Evolutionary conservation across 441 rosid genomes (phyloP), one percentile per base, ranked within the genome.

Genomic region (Populus trichocarpa): DNA sequence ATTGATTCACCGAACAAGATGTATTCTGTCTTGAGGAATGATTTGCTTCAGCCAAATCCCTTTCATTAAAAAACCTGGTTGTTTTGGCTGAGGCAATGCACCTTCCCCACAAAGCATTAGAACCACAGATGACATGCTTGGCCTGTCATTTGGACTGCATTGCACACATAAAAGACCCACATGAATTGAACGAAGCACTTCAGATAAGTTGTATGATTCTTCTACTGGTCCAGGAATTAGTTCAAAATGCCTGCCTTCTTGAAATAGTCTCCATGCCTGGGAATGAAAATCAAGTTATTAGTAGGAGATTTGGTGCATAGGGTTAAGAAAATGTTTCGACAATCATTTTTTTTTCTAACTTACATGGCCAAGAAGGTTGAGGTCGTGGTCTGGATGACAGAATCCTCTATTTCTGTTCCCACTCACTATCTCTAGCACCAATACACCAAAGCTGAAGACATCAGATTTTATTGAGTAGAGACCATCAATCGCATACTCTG

Each of bases 291-390:
- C 46, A 40, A 9, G 46, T 40, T 40, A 40, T 2, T 40, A 3
- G 14, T 10, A 10, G 14, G 13, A 11, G 46, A 40, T 40, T 40
- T 40, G 13, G 46, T 40, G 13, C 13, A 9, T 40, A 40, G 46
- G 9, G 2, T 36, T 36, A 36, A 40, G 14, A 40, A 40, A 40
- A 40, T 40, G 46, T 36, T 36, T 8, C 2, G 10, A 36, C 40
- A 8, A 36, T 36, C 40, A 36, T 36, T 36, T 36, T 36, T 36
- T 35, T 9, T 14, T 26, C 0, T 35, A 5, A 9, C 80, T 63
- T 78, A 85, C 89, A 82, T 88, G 79, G 6, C 89, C 89, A 11
- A 84, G 64, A 63, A 85, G 87, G 73, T 76, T 87, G 28, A 73
- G 79, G 8, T 65, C 12, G 69, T 79, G 81, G 1, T 75, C 77